Evolutionary conservation across 208 protist species (phyloP).

Genomic region (Plasmodiophora brassicae): DNA sequence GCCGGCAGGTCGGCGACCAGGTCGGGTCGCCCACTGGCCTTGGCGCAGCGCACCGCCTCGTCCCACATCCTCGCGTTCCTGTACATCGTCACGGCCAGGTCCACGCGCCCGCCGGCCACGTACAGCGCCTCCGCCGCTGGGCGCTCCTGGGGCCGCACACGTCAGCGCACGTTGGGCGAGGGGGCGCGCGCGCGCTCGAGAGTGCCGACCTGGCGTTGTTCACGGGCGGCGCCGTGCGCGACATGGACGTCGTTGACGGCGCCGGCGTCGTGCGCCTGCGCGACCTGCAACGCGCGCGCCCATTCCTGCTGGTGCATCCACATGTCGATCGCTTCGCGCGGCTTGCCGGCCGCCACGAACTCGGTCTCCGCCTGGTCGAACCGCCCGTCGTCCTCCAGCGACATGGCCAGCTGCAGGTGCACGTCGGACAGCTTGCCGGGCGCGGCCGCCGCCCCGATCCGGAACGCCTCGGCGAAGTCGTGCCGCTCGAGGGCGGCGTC

Average conservation of each 20-base stretch:
- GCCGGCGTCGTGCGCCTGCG: conserved; percentile 79
- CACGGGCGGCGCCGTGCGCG: conserved; percentile 74
- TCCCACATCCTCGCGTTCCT: conserved; percentile 77
- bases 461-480: conserved; percentile 40
- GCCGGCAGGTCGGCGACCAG: neutral
- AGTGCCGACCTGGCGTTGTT: conserved; percentile 74
- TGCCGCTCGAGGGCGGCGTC: neutral
- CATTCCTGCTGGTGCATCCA: conserved; percentile 89
- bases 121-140: conserved; percentile 79
- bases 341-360: conserved; percentile 89
- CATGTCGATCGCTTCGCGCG: conserved; percentile 72
- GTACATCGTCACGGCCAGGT: conserved; percentile 85
- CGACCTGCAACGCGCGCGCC: conserved; percentile 86
- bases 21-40: conserved; percentile 71
- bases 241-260: conserved; percentile 73
- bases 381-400: conserved; percentile 83
- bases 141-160: conserved; percentile 81
- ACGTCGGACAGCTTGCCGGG: conserved; percentile 78
- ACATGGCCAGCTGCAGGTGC: conserved; percentile 91
- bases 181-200: neutral
- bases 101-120: conserved; percentile 78
- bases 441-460: neutral
- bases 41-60: conserved; percentile 82
- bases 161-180: conserved; percentile 51
- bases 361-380: conserved; percentile 80